These are phyloP conservation scores for Zarea fungicola DNA, from an alignment of 2,329 filamentous ascomycete genomes.

Conservation along the genomic window DNA sequence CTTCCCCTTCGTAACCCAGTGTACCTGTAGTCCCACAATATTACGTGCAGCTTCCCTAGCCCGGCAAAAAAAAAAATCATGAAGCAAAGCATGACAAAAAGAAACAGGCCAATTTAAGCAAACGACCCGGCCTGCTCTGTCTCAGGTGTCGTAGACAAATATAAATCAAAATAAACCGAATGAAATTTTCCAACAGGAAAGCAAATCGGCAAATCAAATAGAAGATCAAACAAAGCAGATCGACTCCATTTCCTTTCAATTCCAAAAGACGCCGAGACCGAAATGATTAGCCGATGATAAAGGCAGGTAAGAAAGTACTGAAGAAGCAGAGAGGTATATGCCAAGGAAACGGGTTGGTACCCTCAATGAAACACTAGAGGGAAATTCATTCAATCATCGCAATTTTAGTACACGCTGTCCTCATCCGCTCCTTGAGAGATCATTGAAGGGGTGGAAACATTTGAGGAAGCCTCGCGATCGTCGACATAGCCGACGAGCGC, in stretches of 20 bases:
- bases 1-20: constrained; percentile 12
- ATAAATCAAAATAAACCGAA: constrained; percentile 22
- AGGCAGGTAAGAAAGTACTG: constrained; percentile 22
- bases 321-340: constrained; percentile 20
- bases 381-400: constrained; percentile 47
- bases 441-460: constrained; percentile 66
- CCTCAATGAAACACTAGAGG: constrained; percentile 28
- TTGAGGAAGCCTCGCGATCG: constrained; percentile 65
- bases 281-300: constrained; percentile 15
- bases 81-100: constrained; percentile 15
- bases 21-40: constrained; percentile 14
- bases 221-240: constrained; percentile 15
- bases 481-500: constrained; percentile 93
- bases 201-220: neutral
- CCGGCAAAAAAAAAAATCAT: constrained; percentile 17
- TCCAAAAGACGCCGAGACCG: constrained; percentile 14
- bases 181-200: constrained; percentile 19
- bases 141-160: constrained; percentile 31
- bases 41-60: constrained; percentile 8
- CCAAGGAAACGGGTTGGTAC: constrained; percentile 16
- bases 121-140: constrained; percentile 27
- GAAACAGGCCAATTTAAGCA: constrained; percentile 8
- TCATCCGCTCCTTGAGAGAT: constrained; percentile 66
- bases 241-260: constrained; percentile 9
- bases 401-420: constrained; percentile 64